Base-by-base conservation (phyloP, 768 basidiomycete genomes). In the Pleurotus sapidus region DNA sequence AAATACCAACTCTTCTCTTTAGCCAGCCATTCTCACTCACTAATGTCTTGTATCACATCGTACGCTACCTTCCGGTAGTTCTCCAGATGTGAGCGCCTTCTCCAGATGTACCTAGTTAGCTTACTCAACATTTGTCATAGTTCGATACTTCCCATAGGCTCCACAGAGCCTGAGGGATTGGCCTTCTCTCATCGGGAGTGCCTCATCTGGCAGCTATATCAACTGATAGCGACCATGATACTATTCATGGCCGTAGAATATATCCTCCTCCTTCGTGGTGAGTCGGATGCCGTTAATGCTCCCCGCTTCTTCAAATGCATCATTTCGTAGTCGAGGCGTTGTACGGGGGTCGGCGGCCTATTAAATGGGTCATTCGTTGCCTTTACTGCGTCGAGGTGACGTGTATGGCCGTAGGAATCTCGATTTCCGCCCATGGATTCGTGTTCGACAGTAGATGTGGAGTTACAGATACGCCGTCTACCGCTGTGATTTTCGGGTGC, bases 401-500 rank as follows among this genome's bases (percentile, higher is more conserved):
- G 18, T 46, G 55, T 24, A 56, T 56, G 55, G 24, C 5, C 15
- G 18, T 56, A 7, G 55, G 55, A 12, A 46, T 56, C 34, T 42
- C 42, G n/a, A 8, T 56, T 6, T 20, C 55, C 4, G 24, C 46
- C 38, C 55, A 42, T 27, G 34, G 34, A 14, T 46, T 56, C 43
- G 1, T 9, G 34, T 56, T 46, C 34, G 46, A 56, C 25, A 42
- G 30, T 9, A 23, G 24, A 4, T 56, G 55, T 34, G 15, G 23
- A 4, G 46, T 23, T 12, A 64, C 64, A 1, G 27, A 58, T 12
- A 60, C 65, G 23, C 73, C 76, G 2, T 49, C 48, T 5, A 63
- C 61, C 23, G 55, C 76, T 5, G 61, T 70, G 12, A 63, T 77
- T 25, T 73, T 69, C 23, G 71, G 64, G 75, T 76, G 58, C 55